A percentile compares a stretch with the other conserved stretches of the same genome.
Evolutionary conservation across 1,284 basidiomycete species (phyloP).

Genomic region (Trametes polyzona): DNA sequence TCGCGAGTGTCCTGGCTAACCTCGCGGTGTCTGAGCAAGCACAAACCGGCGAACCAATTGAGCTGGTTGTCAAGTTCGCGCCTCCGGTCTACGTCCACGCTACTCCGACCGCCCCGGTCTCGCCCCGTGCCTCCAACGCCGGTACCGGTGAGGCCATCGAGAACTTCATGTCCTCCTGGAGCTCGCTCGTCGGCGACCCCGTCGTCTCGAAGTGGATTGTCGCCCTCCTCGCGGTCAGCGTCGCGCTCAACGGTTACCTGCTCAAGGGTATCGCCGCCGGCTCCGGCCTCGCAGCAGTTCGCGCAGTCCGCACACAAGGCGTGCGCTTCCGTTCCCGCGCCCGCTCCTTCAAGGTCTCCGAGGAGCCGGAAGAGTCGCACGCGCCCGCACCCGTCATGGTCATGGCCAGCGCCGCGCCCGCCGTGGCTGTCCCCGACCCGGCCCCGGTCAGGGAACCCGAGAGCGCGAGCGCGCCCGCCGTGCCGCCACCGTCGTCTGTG

Average conservation of each 20-base stretch:
- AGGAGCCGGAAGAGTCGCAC: constrained; percentile 31
- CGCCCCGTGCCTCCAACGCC: constrained; percentile 21
- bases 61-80: constrained; percentile 74
- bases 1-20: constrained; percentile 61
- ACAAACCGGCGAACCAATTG: constrained; percentile 29
- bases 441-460: constrained; percentile 14
- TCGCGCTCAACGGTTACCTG: constrained; percentile 93
- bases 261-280: constrained; percentile 76
- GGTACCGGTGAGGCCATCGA: constrained; percentile 58
- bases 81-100: constrained; percentile 68
- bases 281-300: constrained; percentile 33
- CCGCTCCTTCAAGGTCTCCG: constrained; percentile 26
- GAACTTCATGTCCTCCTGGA: constrained; percentile 94
- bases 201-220: constrained; percentile 97
- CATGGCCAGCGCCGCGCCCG: constrained; percentile 24
- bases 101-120: constrained; percentile 37
- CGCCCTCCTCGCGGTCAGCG: constrained; percentile 82
- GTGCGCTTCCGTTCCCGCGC: constrained; percentile 36
- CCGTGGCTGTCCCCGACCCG: constrained; percentile 14
- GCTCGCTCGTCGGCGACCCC: constrained; percentile 92
- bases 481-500: constrained; percentile 25
- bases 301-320: constrained; percentile 29
- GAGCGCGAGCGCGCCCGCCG: constrained; percentile 21
- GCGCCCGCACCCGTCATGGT: constrained; percentile 18
- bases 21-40: constrained; percentile 50